A percentile compares a stretch with the other conserved stretches of the same genome.
These are phyloP conservation scores for Marvania coccoides DNA, from an alignment of 139 green algal genomes.

Conservation along the genomic window DNA sequence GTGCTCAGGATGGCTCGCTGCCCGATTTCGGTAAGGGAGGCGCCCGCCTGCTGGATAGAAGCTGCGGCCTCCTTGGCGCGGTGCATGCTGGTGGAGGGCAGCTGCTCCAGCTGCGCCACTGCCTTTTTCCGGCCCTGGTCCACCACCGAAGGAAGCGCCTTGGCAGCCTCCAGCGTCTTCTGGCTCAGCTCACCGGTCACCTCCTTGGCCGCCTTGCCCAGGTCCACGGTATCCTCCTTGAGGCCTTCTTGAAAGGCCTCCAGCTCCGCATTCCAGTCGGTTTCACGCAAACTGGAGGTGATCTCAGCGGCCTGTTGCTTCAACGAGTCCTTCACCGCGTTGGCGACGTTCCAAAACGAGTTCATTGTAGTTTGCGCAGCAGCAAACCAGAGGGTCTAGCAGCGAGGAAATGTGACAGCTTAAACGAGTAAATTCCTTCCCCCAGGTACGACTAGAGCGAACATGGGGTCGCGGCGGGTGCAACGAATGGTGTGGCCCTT, in stretches of 20 bases:
- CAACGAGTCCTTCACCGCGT: slow-evolving; percentile 44
- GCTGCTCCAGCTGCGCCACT: background rate
- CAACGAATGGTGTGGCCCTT: too few relatives aligned
- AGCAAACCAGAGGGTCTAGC: too few relatives aligned
- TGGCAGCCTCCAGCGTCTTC: slow-evolving; percentile 33
- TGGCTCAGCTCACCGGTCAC: slow-evolving; percentile 28
- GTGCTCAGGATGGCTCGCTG: slow-evolving; percentile 23
- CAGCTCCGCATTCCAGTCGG: slow-evolving; percentile 67
- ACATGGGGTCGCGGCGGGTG: too few relatives aligned
- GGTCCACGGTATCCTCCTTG: slow-evolving; percentile 43
- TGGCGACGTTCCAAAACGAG: slow-evolving; percentile 55
- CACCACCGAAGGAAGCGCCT: slow-evolving; percentile 29
- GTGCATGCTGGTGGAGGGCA: background rate
- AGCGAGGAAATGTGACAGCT: too few relatives aligned
- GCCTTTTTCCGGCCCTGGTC: slow-evolving; percentile 5
- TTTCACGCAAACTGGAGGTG: slow-evolving; percentile 50
- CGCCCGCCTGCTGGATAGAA: slow-evolving; percentile 17
- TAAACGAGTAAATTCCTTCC: too few relatives aligned
- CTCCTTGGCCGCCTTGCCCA: slow-evolving; percentile 14
- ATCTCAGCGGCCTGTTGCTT: slow-evolving; percentile 54
- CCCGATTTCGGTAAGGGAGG: slow-evolving; percentile 28
- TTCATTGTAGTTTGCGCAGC: background rate
- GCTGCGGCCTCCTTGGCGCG: background rate
- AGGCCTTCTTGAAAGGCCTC: slow-evolving; percentile 54
- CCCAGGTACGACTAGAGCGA: too few relatives aligned